Evolutionary conservation across 306 rosid genomes (phyloP).

Genomic region (Castanea sativa): DNA sequence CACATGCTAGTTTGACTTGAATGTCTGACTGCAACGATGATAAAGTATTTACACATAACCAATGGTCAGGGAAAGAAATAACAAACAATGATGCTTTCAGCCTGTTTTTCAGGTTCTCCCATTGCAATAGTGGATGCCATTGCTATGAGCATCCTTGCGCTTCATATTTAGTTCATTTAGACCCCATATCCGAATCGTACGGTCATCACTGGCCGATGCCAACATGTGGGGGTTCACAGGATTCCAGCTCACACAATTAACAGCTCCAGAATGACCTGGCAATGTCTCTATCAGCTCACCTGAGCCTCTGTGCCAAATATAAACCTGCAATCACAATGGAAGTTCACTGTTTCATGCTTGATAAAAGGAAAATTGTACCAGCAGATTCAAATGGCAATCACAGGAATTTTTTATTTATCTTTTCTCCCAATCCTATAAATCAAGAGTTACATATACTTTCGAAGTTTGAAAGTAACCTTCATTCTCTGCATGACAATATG

Average conservation of each 20-base stretch:
- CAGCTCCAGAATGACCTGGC: conserved; percentile 95
- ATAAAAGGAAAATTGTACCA: not conserved
- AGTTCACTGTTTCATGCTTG: conserved; percentile 15
- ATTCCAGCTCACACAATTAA: conserved; percentile 96
- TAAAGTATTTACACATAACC: conserved; percentile 77
- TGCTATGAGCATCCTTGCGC: conserved; percentile 54
- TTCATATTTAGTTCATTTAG: conserved; percentile 55
- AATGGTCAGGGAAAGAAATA: conserved; percentile 49
- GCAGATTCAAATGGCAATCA: not conserved
- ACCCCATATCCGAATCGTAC: conserved; percentile 96
- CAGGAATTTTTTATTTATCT: no score
- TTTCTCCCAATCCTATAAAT: no score
- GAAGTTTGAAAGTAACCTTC: not conserved
- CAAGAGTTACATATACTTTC: not conserved
- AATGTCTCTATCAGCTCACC: conserved; percentile 70
- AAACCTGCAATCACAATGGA: conserved; percentile 55
- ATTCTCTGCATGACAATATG: no score
- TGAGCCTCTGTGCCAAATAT: conserved; percentile 82
- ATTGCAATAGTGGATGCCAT: conserved; percentile 83
- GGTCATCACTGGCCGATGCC: conserved; percentile 97
- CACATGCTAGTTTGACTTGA: conserved; percentile 67
- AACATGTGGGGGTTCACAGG: conserved; percentile 93
- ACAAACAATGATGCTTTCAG: conserved; percentile 33
- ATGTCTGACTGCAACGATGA: conserved; percentile 55
- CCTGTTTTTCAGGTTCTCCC: conserved; percentile 56